Conservation (phyloP, 495 filamentous ascomycete species). For the Articulospora tetracladia region DNA sequence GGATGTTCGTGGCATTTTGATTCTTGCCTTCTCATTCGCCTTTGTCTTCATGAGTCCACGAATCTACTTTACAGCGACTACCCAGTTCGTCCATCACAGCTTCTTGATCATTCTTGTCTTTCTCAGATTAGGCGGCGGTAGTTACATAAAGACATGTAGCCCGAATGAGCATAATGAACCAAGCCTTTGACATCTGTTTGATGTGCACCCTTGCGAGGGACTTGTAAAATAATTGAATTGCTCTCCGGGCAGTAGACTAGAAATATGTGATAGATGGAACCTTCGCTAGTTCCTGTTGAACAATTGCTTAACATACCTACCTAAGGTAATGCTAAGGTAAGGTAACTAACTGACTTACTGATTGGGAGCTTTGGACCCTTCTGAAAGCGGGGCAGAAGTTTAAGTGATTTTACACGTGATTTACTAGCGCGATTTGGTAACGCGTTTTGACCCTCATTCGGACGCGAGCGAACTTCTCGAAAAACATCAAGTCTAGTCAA, state of each 20-base stretch:
- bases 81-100: conserved; percentile 23
- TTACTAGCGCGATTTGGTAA: conserved; percentile 2
- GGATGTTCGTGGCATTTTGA: conserved; percentile 17
- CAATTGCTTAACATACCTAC: no score
- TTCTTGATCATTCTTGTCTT: conserved; percentile 19
- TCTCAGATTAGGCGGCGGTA: conserved; percentile 13
- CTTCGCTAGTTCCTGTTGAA: no score
- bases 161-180: conserved; percentile 18
- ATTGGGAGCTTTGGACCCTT: background rate
- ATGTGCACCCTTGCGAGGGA: background rate
- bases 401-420: background rate
- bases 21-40: conserved; percentile 21
- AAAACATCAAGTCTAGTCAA: background rate
- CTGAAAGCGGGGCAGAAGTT: background rate
- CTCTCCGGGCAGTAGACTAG: no score
- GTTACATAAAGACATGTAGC: conserved; percentile 21
- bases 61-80: conserved; percentile 32
- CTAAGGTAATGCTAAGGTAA: background rate
- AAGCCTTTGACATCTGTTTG: background rate
- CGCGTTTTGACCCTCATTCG: background rate
- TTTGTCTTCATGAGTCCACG: conserved; percentile 28
- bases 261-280: no score
- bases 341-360: background rate
- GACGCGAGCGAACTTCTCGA: conserved; percentile 3
- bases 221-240: no score